Percentiles rank a stretch among this genome's conserved stretches.
Evolutionary conservation across 345 rosid species (phyloP).

Genomic region (Populus alba): DNA sequence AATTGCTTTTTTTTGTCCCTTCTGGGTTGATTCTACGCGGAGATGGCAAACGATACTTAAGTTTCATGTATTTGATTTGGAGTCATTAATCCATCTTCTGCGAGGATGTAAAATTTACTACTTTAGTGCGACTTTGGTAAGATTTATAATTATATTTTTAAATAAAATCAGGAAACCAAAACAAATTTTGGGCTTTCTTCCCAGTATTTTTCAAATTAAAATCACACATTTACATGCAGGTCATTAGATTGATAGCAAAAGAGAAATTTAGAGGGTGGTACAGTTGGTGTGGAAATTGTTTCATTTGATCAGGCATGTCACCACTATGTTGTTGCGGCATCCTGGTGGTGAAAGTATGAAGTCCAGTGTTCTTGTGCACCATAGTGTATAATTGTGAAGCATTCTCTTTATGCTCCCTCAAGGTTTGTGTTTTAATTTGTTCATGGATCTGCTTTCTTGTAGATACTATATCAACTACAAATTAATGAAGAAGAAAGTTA

Average conservation of each 20-base stretch:
- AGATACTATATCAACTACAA: conserved; percentile 95
- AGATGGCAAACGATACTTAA: background rate
- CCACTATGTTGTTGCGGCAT: background rate
- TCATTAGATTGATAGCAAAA: background rate
- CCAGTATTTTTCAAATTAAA: background rate
- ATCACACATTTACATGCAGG: background rate
- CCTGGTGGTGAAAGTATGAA: background rate
- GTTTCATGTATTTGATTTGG: background rate
- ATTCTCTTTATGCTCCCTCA: background rate
- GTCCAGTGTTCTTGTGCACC: background rate
- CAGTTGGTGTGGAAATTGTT: background rate
- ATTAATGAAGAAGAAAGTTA: conserved; percentile 90
- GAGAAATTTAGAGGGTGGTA: background rate
- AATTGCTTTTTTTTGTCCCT: background rate
- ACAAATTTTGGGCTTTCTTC: background rate
- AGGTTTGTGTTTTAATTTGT: background rate
- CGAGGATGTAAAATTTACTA: background rate
- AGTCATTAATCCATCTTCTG: background rate
- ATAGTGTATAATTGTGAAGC: background rate
- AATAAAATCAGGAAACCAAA: background rate
- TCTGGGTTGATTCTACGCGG: background rate
- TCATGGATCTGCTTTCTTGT: conserved; percentile 18
- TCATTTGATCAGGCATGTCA: background rate
- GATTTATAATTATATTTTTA: background rate
- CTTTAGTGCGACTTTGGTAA: background rate